phyloP scores from a whole-genome alignment of 2,329 filamentous ascomycete species.

The Albifimbria verrucaria region DNA sequence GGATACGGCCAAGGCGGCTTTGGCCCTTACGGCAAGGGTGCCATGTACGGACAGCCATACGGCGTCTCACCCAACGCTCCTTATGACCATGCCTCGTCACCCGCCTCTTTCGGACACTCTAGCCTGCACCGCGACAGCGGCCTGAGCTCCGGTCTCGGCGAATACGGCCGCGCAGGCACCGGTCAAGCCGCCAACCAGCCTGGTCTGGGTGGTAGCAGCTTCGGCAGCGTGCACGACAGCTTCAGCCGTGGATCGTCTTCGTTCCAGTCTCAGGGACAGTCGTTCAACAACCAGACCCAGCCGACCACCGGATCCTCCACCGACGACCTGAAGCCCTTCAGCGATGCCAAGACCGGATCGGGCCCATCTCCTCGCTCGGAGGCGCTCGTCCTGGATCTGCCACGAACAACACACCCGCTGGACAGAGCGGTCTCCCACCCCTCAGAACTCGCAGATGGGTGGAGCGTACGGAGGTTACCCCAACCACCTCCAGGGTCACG shows the following conservation, averaged over 20 bases:
- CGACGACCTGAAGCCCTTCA: constrained; percentile 59
- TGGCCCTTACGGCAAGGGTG: constrained; percentile 52
- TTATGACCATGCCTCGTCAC: constrained; percentile 53
- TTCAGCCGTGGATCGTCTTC: constrained; percentile 50
- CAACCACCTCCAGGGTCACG: constrained; percentile 50
- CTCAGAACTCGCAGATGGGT: constrained; percentile 53
- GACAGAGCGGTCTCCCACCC: constrained; percentile 54
- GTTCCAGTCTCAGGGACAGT: constrained; percentile 55
- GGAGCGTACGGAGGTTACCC: constrained; percentile 52
- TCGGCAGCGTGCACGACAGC: constrained; percentile 52
- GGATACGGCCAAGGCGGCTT: constrained; percentile 52
- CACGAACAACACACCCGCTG: constrained; percentile 48
- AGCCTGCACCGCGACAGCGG: constrained; percentile 50
- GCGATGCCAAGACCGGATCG: constrained; percentile 50
- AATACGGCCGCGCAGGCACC: constrained; percentile 50
- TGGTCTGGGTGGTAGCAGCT: constrained; percentile 47
- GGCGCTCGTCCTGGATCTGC: constrained; percentile 57
- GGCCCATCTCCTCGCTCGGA: constrained; percentile 56
- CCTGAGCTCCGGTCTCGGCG: constrained; percentile 48
- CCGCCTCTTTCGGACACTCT: constrained; percentile 48
- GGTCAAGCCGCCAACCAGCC: constrained; percentile 48
- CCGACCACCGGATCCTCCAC: constrained; percentile 35
- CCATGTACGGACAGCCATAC: constrained; percentile 55
- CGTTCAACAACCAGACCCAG: constrained; percentile 50
- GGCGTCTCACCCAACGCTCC: constrained; percentile 54